A percentile compares a stretch with the other conserved stretches of the same genome.
phyloP scores from a whole-genome alignment of 306 rosid genomes.

The Cicer arietinum region DNA sequence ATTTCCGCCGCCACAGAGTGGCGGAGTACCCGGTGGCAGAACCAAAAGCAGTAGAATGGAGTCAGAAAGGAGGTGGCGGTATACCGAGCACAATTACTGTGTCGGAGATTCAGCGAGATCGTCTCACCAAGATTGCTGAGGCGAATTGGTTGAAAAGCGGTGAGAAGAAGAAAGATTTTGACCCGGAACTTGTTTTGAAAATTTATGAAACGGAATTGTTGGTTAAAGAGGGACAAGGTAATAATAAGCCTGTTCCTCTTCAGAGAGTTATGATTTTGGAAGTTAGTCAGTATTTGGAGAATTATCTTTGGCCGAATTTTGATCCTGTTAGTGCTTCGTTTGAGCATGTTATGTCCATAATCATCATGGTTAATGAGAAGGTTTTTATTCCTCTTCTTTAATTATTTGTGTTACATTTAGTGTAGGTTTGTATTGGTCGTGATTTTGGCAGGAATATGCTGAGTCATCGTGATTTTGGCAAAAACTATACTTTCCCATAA shows the following conservation, averaged over 20 bases:
- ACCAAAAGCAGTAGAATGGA: constrained; percentile 54
- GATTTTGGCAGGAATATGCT: too few relatives aligned
- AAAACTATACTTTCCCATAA: too few relatives aligned
- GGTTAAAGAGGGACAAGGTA: constrained; percentile 73
- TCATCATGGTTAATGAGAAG: constrained; percentile 93
- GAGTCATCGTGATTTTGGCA: too few relatives aligned
- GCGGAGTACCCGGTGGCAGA: constrained; percentile 89
- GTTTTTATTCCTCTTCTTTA: constrained; percentile 43
- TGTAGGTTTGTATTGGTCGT: too few relatives aligned
- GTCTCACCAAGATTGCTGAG: constrained; percentile 84
- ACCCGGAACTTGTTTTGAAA: constrained; percentile 67
- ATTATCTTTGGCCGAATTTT: constrained; percentile 86
- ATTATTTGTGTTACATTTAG: neutral
- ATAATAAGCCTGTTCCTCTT: constrained; percentile 77
- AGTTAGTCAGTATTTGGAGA: constrained; percentile 95
- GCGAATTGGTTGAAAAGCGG: constrained; percentile 71
- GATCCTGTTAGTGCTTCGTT: constrained; percentile 69
- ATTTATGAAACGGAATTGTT: constrained; percentile 77
- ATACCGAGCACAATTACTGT: constrained; percentile 74
- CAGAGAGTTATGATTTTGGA: constrained; percentile 95
- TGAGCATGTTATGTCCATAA: constrained; percentile 95
- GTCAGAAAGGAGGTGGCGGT: constrained; percentile 50
- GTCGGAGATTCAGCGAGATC: constrained; percentile 88
- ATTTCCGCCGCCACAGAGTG: constrained; percentile 91
- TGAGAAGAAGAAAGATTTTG: constrained; percentile 60